Base-by-base conservation (phyloP, 2,329 filamentous ascomycete genomes). In the Arthrobotrys entomopaga region DNA sequence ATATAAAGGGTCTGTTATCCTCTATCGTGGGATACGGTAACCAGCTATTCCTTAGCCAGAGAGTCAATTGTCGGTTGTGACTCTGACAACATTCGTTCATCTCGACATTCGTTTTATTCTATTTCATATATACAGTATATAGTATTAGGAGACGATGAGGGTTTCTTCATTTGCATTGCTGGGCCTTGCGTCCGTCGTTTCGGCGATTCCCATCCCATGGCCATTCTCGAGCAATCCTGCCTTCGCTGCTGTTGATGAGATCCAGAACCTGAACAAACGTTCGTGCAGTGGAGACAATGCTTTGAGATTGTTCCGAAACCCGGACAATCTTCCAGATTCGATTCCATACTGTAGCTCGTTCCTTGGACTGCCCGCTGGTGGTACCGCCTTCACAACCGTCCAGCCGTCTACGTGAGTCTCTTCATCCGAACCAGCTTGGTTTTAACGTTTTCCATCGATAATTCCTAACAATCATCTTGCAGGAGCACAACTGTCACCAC, bases 281-380 rank as follows among this genome's bases (percentile, higher is more conserved):
- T 16, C 53, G 1, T 70, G 65, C 19, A 43, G 20, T 19, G 65
- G 38, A 11, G 65, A 70, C 20, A 70, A 70, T 48, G 5, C 50
- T 16, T 8, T 70, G 10, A 54, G 65, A 43, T 19, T 70, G 16
- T n/a, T 70, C 7, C 48, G 65, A 10, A 54, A 46, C 0, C 65
- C 65, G 3, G 19, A n/a, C 11, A 70, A 70, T 34, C 20, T 70
- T 2, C 49, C 57, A 1, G 54, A 70, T 2, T 49, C 65, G 2
- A 10, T 69, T 15, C 65, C 65, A 15, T 69, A 40, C 29, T 69
- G 65, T 20, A 69, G 65, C 20, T 48, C 29, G 24, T 19, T 56
- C 11, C 56, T 70, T 19, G 50, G 42, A 0, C 19, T 34, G 3
- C 48, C 65, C 13, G 29, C 15, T 4, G 8, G 7, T n/a, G 8